These are phyloP conservation scores for Calonectria ilicicola DNA, from an alignment of 2,329 filamentous ascomycete species.

Conservation along the genomic window DNA sequence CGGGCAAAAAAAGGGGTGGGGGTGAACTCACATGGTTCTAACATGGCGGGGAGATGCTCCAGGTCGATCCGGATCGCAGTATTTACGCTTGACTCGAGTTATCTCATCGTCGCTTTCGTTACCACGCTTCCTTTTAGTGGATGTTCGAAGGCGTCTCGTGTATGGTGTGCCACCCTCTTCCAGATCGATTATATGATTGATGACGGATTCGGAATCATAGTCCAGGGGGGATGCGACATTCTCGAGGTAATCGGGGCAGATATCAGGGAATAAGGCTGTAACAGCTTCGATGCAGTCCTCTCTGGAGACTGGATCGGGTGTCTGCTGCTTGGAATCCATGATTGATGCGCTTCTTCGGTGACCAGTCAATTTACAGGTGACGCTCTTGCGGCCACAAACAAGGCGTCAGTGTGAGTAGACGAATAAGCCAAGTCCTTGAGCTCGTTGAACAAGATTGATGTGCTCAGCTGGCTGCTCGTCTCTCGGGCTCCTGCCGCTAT, in stretches of 20 bases:
- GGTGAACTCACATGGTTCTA: conserved; percentile 29
- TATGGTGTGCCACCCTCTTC: conserved; percentile 54
- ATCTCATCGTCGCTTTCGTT: conserved; percentile 37
- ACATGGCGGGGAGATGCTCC: neutral
- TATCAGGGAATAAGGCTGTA: conserved; percentile 56
- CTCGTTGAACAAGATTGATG: neutral
- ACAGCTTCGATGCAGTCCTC: conserved; percentile 32
- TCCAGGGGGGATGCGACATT: conserved; percentile 39
- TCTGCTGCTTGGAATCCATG: conserved; percentile 21
- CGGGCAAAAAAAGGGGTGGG: neutral
- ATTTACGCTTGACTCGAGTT: conserved; percentile 28
- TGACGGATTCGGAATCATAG: conserved; percentile 47
- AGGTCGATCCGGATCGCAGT: conserved; percentile 9
- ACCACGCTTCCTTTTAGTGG: conserved; percentile 57
- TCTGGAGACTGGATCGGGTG: neutral
- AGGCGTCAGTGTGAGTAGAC: neutral
- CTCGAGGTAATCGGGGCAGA: conserved; percentile 54
- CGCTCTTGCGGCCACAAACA: neutral
- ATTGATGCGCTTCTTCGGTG: neutral
- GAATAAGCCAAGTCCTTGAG: neutral
- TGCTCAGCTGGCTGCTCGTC: neutral
- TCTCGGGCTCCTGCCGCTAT: neutral
- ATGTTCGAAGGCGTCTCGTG: conserved; percentile 41
- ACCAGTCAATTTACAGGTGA: neutral
- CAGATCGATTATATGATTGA: conserved; percentile 54